Evolutionary conservation across 179 eudicot genomes (phyloP).

Genomic region (Silene vulgaris): DNA sequence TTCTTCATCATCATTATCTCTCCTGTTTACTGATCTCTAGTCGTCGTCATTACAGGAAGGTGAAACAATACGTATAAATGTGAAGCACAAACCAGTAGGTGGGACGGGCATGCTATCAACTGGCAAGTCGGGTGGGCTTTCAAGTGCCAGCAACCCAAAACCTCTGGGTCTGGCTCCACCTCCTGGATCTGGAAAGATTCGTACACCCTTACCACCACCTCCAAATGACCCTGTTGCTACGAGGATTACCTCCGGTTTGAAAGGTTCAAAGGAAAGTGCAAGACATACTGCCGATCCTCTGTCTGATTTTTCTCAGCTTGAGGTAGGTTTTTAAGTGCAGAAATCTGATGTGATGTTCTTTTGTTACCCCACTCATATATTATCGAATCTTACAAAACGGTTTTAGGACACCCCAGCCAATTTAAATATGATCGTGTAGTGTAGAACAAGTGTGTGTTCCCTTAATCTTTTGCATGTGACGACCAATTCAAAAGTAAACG

Average conservation of each 20-base stretch:
- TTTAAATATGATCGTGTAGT: too few species aligned
- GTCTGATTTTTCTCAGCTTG: slow-evolving; percentile 79
- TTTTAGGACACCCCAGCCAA: too few species aligned
- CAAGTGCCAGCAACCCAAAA: slow-evolving; percentile 54
- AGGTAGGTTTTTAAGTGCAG: slow-evolving; percentile 43
- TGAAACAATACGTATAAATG: slow-evolving; percentile 92
- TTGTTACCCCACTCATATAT: too few species aligned
- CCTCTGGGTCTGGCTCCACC: slow-evolving; percentile 71
- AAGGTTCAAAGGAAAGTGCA: slow-evolving; percentile 49
- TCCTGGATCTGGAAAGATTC: slow-evolving; percentile 61
- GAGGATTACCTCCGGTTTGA: slow-evolving; percentile 53
- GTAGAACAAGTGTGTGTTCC: too few species aligned
- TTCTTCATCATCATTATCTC: background rate
- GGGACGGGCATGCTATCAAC: slow-evolving; percentile 86
- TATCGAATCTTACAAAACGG: too few species aligned
- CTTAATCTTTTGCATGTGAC: too few species aligned
- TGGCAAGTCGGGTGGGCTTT: slow-evolving; percentile 48
- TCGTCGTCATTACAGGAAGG: slow-evolving; percentile 61
- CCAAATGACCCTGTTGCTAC: slow-evolving; percentile 86
- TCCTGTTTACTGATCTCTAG: background rate
- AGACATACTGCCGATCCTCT: slow-evolving; percentile 55
- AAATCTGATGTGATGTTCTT: background rate
- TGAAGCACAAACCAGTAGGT: slow-evolving; percentile 78
- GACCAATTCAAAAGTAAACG: too few species aligned
- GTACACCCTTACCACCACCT: slow-evolving; percentile 89